These are phyloP conservation scores for Albophoma yamanashiensis DNA, from an alignment of 2,329 filamentous ascomycete genomes.

Conservation along the genomic window DNA sequence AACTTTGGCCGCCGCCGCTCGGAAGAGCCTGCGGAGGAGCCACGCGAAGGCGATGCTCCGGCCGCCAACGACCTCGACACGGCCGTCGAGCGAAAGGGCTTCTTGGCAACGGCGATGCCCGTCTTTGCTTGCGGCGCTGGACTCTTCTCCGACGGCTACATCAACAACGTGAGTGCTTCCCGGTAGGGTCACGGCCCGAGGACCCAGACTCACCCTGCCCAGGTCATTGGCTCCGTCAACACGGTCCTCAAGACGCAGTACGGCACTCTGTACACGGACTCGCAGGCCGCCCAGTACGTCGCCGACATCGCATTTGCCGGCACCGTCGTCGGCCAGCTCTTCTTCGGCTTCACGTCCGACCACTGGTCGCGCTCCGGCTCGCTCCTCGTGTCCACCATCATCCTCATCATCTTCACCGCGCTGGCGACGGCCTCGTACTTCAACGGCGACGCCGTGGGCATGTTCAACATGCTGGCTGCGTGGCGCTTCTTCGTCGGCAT, in stretches of 20 bases:
- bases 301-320: constrained; percentile 77
- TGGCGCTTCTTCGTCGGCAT: constrained; percentile 77
- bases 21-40: neutral
- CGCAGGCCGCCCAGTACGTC: constrained; percentile 62
- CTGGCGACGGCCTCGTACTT: constrained; percentile 69
- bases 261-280: constrained; percentile 54
- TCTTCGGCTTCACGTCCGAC: constrained; percentile 74
- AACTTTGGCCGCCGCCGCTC: constrained; percentile 1
- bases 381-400: constrained; percentile 68
- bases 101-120: constrained; percentile 34
- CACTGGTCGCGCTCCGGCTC: constrained; percentile 78
- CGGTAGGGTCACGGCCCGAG: neutral
- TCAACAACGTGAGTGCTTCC: constrained; percentile 58
- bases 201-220: neutral
- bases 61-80: constrained; percentile 4
- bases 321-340: constrained; percentile 70
- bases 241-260: constrained; percentile 66
- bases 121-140: constrained; percentile 84
- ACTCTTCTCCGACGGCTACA: constrained; percentile 83
- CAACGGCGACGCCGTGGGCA: constrained; percentile 53
- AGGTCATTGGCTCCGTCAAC: constrained; percentile 82
- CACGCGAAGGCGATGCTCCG: neutral
- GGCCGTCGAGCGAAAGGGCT: constrained; percentile 8
- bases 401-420: constrained; percentile 77
- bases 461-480: constrained; percentile 67